Evolutionary conservation across 2,329 filamentous ascomycete species (phyloP), one percentile per base, ranked within the genome.

Genomic region (Aspergillus tanneri): DNA sequence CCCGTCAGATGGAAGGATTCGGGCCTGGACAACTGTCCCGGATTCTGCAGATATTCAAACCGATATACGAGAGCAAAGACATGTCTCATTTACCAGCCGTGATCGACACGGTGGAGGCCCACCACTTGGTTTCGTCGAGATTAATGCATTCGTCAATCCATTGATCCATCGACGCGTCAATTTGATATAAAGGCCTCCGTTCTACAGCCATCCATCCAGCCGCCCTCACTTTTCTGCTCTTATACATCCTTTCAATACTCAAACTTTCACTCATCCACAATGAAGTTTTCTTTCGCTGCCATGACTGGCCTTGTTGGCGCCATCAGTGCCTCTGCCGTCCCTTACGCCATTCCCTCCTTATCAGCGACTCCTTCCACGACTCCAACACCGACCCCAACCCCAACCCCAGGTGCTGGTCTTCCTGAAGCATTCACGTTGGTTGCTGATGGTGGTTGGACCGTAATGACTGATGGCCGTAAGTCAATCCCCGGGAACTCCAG

Each of bases 231-330:
- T 11, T 32, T 32, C 12, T 3, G 11, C 12, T 32, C 7, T 34
- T 18, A 32, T 19, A 10, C 14, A 19, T 1, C 19, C 12, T 19
- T 34, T 11, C 30, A 25, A 12, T 12, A 19, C 30, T 16, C 19
- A 7, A 14, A 18, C 30, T 9, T 34, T 18, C 30, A 34, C 16
- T 34, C 16, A 41, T 35, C 40, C 49, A 60, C 43, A 52, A 63
- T 64, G 61, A 62, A 62, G 49, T 61, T 64, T 55, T 58, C 59
- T 14, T 43, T 62, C 35, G 56, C 60, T 46, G 41, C 59, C 23
- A 47, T 61, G 41, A 48, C 56, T 18, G 54, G 46, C 38, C 55
- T 64, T 18, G 48, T 48, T 44, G 53, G 56, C 41, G 57, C 58
- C 32, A 49, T 59, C 47, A 52, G 45, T 19, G 60, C 60, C 14